A percentile compares a stretch with the other conserved stretches of the same genome.
Evolutionary conservation across 2,329 filamentous ascomycete genomes (phyloP).

Genomic region (Xylariaceae sp.): DNA sequence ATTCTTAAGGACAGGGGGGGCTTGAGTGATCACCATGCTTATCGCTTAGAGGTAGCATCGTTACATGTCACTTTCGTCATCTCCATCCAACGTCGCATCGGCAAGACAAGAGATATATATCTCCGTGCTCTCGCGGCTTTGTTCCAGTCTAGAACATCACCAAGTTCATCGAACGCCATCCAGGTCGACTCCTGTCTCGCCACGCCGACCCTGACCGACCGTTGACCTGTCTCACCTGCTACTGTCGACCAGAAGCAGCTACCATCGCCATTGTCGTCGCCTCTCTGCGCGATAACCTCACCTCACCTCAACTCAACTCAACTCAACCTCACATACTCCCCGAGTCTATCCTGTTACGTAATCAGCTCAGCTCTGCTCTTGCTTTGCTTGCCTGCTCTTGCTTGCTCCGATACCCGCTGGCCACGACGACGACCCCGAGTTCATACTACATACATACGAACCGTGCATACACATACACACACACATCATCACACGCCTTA

Average conservation of each 20-base stretch:
- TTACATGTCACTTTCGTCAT: conserved; percentile 7
- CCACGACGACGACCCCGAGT: conserved; percentile 1
- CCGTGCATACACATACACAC: too few species aligned
- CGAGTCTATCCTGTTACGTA: too few species aligned
- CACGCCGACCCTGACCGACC: conserved; percentile 11
- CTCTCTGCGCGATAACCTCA: conserved; percentile 4
- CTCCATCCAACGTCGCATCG: conserved; percentile 5
- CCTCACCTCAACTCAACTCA: too few species aligned
- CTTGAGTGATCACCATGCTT: conserved; percentile 6
- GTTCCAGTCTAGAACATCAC: conserved; percentile 11
- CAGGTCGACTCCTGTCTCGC: conserved; percentile 8
- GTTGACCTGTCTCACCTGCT: neutral
- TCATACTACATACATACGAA: too few species aligned
- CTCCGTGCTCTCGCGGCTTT: conserved; percentile 14
- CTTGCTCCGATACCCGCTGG: conserved; percentile 5
- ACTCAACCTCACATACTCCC: too few species aligned
- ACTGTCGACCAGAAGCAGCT: too few species aligned
- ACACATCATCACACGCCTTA: too few species aligned
- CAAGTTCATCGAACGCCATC: conserved; percentile 5
- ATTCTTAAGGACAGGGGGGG: conserved; percentile 1
- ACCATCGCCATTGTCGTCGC: conserved; percentile 4
- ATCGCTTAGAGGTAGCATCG: conserved; percentile 11
- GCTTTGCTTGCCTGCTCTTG: neutral
- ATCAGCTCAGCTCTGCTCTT: too few species aligned
- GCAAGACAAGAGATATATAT: conserved; percentile 13